phyloP scores from a whole-genome alignment of 1,284 basidiomycete species.

The Pisolithus thermaeus region DNA sequence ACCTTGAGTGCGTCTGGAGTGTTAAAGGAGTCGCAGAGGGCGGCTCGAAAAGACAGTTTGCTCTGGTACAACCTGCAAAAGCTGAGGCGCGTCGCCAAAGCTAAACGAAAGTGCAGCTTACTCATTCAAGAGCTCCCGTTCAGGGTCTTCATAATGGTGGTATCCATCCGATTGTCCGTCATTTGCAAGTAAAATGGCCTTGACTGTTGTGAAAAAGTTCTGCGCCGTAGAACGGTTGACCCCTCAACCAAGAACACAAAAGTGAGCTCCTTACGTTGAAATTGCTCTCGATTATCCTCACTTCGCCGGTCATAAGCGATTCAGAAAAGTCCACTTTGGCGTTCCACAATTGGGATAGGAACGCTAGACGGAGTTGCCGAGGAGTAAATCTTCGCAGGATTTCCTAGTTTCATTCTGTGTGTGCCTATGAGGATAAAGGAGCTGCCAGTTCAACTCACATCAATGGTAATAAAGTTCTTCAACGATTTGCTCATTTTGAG shows the following conservation, averaged over 20 bases:
- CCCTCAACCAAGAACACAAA: too few species aligned
- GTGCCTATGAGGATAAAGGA: slow-evolving; percentile 5
- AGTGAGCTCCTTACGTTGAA: slow-evolving; percentile 66
- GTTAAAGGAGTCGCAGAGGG: slow-evolving; percentile 97
- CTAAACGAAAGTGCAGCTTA: slow-evolving; percentile 30
- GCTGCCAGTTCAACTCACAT: slow-evolving; percentile 49
- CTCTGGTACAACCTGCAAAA: slow-evolving; percentile 61
- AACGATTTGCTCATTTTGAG: slow-evolving; percentile 99
- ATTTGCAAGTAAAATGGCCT: slow-evolving; percentile 65
- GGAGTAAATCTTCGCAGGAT: slow-evolving; percentile 84
- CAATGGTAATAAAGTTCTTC: slow-evolving; percentile 99
- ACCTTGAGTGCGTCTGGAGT: slow-evolving; percentile 80
- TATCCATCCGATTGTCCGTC: slow-evolving; percentile 48
- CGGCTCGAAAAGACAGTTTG: slow-evolving; percentile 79
- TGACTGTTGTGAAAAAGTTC: slow-evolving; percentile 93
- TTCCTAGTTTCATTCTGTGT: slow-evolving; percentile 48
- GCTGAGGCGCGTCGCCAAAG: slow-evolving; percentile 9
- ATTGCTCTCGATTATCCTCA: slow-evolving; percentile 78
- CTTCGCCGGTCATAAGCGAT: slow-evolving; percentile 83
- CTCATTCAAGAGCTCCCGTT: slow-evolving; percentile 62
- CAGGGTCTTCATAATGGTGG: slow-evolving; percentile 60
- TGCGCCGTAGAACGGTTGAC: slow-evolving; percentile 30
- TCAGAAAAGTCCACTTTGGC: slow-evolving; percentile 94
- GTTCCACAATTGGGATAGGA: slow-evolving; percentile 91
- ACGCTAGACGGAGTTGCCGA: slow-evolving; percentile 91